Percentiles rank a stretch among this genome's conserved stretches.
These are phyloP conservation scores for Amanita jacksonii DNA, from an alignment of 768 basidiomycete genomes.

Conservation along the genomic window DNA sequence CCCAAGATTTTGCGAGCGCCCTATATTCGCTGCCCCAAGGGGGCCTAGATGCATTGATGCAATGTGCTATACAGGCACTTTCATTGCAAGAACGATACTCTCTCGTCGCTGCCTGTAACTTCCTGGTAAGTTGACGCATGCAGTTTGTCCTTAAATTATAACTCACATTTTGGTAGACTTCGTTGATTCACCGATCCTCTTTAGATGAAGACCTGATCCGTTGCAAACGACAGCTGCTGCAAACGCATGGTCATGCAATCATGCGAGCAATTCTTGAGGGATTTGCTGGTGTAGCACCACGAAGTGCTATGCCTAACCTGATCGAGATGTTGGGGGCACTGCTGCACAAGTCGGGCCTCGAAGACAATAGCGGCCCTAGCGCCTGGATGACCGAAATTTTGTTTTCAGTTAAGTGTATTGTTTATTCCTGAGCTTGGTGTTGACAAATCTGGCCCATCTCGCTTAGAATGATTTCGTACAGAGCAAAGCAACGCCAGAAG, in stretches of 20 bases:
- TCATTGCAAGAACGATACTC: slow-evolving; percentile 79
- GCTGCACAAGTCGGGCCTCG: slow-evolving; percentile 35
- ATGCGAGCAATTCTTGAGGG: slow-evolving; percentile 69
- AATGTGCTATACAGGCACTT: slow-evolving; percentile 57
- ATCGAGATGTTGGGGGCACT: slow-evolving; percentile 72
- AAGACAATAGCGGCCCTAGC: slow-evolving; percentile 25
- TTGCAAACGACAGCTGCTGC: slow-evolving; percentile 31
- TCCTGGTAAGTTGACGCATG: slow-evolving; percentile 48
- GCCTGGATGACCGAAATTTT: slow-evolving; percentile 71
- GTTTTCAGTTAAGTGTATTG: slow-evolving; percentile 35
- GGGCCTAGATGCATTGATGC: slow-evolving; percentile 57
- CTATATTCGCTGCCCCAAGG: slow-evolving; percentile 59
- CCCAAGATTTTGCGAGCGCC: slow-evolving; percentile 48
- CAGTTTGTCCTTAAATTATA: not conserved
- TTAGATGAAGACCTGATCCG: slow-evolving; percentile 50
- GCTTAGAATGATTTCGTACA: slow-evolving; percentile 62
- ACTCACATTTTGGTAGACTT: not conserved
- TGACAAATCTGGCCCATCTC: not conserved
- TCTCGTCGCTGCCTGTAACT: slow-evolving; percentile 71
- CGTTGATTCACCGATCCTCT: slow-evolving; percentile 55
- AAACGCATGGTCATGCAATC: slow-evolving; percentile 52
- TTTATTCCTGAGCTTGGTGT: slow-evolving; percentile 5
- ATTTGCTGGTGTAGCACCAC: slow-evolving; percentile 77
- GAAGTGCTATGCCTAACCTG: slow-evolving; percentile 75
- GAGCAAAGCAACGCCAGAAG: slow-evolving; percentile 62